A percentile compares a stretch with the other conserved stretches of the same genome.
Conservation (phyloP, 2,329 filamentous ascomycete species). For the Alternaria brassicicola region DNA sequence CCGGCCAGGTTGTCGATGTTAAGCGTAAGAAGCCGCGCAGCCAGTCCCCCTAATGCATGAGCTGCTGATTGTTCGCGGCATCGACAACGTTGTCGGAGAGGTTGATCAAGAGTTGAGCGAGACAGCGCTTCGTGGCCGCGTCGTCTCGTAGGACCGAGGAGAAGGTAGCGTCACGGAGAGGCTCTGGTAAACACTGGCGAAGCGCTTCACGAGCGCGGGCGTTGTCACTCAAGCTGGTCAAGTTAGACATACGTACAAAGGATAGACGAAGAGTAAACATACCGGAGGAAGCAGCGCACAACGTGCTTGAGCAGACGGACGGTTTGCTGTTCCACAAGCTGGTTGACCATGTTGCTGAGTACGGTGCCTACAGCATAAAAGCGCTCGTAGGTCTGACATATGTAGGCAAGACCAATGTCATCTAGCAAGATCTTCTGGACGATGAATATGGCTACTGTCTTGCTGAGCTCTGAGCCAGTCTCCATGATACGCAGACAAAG, state of each 20-base stretch:
- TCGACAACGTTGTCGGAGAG: slow-evolving; percentile 85
- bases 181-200: slow-evolving; percentile 93
- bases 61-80: slow-evolving; percentile 45
- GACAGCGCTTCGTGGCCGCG: slow-evolving; percentile 94
- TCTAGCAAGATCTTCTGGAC: slow-evolving; percentile 98
- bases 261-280: slow-evolving; percentile 43
- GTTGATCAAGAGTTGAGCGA: slow-evolving; percentile 96
- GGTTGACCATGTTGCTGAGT: slow-evolving; percentile 97
- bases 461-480: slow-evolving; percentile 96
- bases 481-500: slow-evolving; percentile 99
- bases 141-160: slow-evolving; percentile 95
- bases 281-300: slow-evolving; percentile 95
- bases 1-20: slow-evolving; percentile 4
- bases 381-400: slow-evolving; percentile 96
- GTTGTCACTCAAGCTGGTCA: slow-evolving; percentile 85
- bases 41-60: slow-evolving; percentile 38
- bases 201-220: slow-evolving; percentile 93
- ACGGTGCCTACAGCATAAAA: slow-evolving; percentile 99
- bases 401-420: slow-evolving; percentile 95
- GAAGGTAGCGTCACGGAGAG: slow-evolving; percentile 98
- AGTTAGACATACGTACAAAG: slow-evolving; percentile 21
- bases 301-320: slow-evolving; percentile 96
- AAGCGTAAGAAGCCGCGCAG: neutral
- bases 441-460: slow-evolving; percentile 99
- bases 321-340: slow-evolving; percentile 96